phyloP scores from a whole-genome alignment of 768 basidiomycete genomes.

The Phylloporus sp. region DNA sequence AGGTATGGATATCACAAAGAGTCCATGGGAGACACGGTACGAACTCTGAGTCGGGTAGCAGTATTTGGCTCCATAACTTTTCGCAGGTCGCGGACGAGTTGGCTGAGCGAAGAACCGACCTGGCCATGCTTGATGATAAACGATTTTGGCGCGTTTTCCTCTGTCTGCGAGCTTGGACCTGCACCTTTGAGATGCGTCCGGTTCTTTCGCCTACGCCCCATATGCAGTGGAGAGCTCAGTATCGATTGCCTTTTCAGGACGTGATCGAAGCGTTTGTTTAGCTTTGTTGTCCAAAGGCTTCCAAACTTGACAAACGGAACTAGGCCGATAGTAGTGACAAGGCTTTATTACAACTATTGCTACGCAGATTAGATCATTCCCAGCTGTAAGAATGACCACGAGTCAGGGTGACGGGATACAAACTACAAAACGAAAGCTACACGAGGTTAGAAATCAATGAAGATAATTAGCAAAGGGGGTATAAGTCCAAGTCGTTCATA shows the following conservation, averaged over 20 bases:
- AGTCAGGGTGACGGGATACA: constrained; percentile 11
- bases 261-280: constrained; percentile 18
- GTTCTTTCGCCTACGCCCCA: constrained; percentile 75
- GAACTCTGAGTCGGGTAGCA: constrained; percentile 82
- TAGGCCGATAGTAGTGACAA: not conserved
- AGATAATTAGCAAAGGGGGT: constrained; percentile 4
- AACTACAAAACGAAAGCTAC: constrained; percentile 28
- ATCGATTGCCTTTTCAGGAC: constrained; percentile 21
- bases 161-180: constrained; percentile 30
- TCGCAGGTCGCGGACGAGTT: constrained; percentile 88
- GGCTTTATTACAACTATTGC: constrained; percentile 9
- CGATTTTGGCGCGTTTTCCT: constrained; percentile 65
- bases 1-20: constrained; percentile 3
- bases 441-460: constrained; percentile 8
- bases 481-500: constrained; percentile 6
- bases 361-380: constrained; percentile 6
- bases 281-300: constrained; percentile 16
- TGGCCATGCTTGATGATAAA: constrained; percentile 97
- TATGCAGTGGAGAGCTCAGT: constrained; percentile 23
- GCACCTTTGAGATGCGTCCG: constrained; percentile 74
- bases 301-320: not conserved
- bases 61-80: constrained; percentile 99
- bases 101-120: constrained; percentile 79
- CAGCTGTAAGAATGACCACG: constrained; percentile 4
- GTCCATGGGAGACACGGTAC: constrained; percentile 15